Conservation (phyloP, 2,329 filamentous ascomycete genomes). For the Microcyclospora pomicola region DNA sequence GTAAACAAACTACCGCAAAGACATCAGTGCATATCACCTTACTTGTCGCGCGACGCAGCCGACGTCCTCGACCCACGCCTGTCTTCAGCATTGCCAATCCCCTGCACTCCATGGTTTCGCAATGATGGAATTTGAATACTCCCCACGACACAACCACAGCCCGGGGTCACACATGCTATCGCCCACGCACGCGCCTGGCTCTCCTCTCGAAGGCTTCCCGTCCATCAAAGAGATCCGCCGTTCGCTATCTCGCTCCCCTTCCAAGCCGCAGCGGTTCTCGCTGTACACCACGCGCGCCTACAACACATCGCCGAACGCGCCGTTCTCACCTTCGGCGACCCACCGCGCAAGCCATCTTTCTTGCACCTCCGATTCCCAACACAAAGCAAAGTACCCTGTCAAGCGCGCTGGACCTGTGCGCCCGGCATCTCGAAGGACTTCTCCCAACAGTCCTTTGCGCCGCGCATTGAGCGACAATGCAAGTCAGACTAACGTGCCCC, state of each 20-base stretch:
- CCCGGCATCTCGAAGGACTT: slow-evolving; percentile 49
- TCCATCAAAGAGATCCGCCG: slow-evolving; percentile 72
- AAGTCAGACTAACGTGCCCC: slow-evolving; percentile 56
- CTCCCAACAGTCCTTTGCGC: slow-evolving; percentile 69
- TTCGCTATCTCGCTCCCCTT: slow-evolving; percentile 86
- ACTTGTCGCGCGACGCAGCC: too few relatives aligned
- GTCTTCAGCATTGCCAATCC: too few relatives aligned
- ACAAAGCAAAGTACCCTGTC: slow-evolving; percentile 35
- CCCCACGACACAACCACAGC: slow-evolving; percentile 40
- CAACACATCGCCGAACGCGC: slow-evolving; percentile 21
- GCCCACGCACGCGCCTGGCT: slow-evolving; percentile 42
- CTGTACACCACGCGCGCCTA: slow-evolving; percentile 41
- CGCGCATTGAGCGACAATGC: slow-evolving; percentile 57
- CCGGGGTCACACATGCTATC: slow-evolving; percentile 78
- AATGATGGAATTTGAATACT: slow-evolving; percentile 37
- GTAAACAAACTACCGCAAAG: too few relatives aligned
- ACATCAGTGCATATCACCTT: too few relatives aligned
- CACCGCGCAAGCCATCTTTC: slow-evolving; percentile 33
- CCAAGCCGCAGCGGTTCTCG: slow-evolving; percentile 58
- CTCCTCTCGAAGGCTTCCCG: slow-evolving; percentile 64
- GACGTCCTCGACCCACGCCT: too few relatives aligned
- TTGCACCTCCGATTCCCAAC: slow-evolving; percentile 8
- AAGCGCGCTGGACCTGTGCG: slow-evolving; percentile 15
- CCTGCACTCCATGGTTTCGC: slow-evolving; percentile 4
- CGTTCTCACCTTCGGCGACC: slow-evolving; percentile 28